A percentile compares a stretch with the other conserved stretches of the same genome.
Conservation (phyloP, 176 grass and related monocot species). For the Areca catechu region DNA sequence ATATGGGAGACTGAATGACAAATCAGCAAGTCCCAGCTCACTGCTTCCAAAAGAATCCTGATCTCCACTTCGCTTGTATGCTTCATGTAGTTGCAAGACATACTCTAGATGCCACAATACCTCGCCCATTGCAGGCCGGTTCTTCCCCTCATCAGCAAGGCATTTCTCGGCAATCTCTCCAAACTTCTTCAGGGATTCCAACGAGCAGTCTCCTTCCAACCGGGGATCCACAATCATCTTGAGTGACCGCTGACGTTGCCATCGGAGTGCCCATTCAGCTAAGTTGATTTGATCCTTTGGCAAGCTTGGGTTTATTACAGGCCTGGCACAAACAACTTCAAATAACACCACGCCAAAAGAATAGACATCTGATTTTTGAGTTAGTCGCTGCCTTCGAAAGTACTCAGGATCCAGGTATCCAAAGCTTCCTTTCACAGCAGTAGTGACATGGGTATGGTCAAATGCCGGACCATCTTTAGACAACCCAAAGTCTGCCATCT, state of each 20-base stretch:
- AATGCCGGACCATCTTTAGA: slow-evolving; percentile 75
- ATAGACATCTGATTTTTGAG: slow-evolving; percentile 94
- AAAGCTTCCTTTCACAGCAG: slow-evolving; percentile 88
- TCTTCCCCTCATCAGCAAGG: slow-evolving; percentile 74
- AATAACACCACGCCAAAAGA: slow-evolving; percentile 96
- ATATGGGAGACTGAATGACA: slow-evolving; percentile 54
- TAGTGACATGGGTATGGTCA: slow-evolving; percentile 97
- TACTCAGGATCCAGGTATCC: slow-evolving; percentile 98
- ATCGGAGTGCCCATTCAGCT: slow-evolving; percentile 89
- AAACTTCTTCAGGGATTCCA: slow-evolving; percentile 87
- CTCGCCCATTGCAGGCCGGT: slow-evolving; percentile 75
- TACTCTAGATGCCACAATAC: slow-evolving; percentile 97
- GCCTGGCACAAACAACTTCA: slow-evolving; percentile 73
- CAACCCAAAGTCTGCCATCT: slow-evolving; percentile 95
- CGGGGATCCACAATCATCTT: slow-evolving; percentile 57
- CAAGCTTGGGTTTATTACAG: slow-evolving; percentile 81
- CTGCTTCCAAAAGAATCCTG: slow-evolving; percentile 72
- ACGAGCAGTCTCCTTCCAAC: slow-evolving; percentile 61
- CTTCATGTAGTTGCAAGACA: slow-evolving; percentile 71
- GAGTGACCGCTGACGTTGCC: slow-evolving; percentile 84
- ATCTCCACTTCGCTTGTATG: slow-evolving; percentile 60
- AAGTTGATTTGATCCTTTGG: slow-evolving; percentile 92
- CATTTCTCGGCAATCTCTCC: slow-evolving; percentile 94
- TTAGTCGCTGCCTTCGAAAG: slow-evolving; percentile 79
- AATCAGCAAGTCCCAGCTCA: slow-evolving; percentile 65